phyloP scores from a whole-genome alignment of 768 basidiomycete species.

The Rhizopogon vulgaris region DNA sequence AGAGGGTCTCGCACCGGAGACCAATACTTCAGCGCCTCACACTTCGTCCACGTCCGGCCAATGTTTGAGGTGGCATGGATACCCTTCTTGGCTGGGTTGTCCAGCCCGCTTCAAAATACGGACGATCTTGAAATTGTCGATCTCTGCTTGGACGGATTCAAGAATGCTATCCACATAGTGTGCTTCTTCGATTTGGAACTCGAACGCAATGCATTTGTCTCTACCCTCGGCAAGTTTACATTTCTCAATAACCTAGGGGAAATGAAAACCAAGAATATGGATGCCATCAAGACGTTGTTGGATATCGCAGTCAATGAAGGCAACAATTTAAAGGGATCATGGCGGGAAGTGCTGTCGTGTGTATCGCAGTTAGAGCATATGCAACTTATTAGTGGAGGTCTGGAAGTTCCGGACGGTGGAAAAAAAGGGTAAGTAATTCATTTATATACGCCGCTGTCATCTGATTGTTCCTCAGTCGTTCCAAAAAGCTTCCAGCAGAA shows the following conservation, averaged over 20 bases:
- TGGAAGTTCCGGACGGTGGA: conserved; percentile 74
- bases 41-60: conserved; percentile 92
- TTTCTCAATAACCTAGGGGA: conserved; percentile 96
- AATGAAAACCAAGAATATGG: conserved; percentile 99
- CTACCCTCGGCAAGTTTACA: conserved; percentile 93
- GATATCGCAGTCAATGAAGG: conserved; percentile 97
- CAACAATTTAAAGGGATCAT: conserved; percentile 90
- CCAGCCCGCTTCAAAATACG: conserved; percentile 90
- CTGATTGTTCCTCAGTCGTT: conserved; percentile 24
- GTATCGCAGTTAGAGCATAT: conserved; percentile 98
- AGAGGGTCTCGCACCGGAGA: conserved; percentile 72
- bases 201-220: conserved; percentile 97
- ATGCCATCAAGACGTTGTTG: conserved; percentile 91
- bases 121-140: conserved; percentile 92
- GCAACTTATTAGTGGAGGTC: conserved; percentile 91
- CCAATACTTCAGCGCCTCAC: conserved; percentile 94
- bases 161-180: conserved; percentile 92
- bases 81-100: conserved; percentile 91
- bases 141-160: conserved; percentile 92
- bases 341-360: conserved; percentile 94
- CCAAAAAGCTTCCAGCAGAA: conserved; percentile 72
- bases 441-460: background rate
- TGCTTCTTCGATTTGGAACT: conserved; percentile 97
- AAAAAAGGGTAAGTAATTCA: conserved; percentile 64
- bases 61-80: conserved; percentile 99